These are phyloP conservation scores for Mycosphaerella sp. DNA, from an alignment of 2,329 filamentous ascomycete species.

Conservation along the genomic window DNA sequence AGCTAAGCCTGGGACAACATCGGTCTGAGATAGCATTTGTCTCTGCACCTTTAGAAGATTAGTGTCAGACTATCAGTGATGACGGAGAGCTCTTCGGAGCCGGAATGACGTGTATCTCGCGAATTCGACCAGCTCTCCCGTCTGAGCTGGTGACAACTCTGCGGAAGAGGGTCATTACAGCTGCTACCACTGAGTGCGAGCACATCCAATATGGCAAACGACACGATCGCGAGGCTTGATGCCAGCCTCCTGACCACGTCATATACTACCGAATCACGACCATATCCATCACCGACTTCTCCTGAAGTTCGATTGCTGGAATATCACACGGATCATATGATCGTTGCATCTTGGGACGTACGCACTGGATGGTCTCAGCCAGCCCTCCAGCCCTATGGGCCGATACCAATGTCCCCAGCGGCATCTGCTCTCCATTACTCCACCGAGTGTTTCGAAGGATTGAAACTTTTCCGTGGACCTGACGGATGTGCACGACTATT, in stretches of 20 bases:
- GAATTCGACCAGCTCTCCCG: not conserved
- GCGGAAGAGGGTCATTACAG: not conserved
- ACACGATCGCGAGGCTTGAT: slow-evolving; percentile 10
- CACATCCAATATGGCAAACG: not conserved
- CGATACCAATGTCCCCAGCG: slow-evolving; percentile 69
- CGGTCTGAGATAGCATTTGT: not conserved
- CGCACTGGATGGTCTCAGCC: slow-evolving; percentile 64
- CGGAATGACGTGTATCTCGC: not conserved
- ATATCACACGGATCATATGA: slow-evolving; percentile 76
- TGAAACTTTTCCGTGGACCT: slow-evolving; percentile 62
- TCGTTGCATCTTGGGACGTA: slow-evolving; percentile 62
- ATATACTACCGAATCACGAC: slow-evolving; percentile 26
- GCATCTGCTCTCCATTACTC: slow-evolving; percentile 79
- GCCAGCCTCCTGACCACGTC: slow-evolving; percentile 31
- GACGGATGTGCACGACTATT: slow-evolving; percentile 70
- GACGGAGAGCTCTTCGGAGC: not conserved
- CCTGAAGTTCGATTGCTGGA: slow-evolving; percentile 37
- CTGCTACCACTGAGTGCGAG: not conserved
- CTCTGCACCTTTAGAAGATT: no score
- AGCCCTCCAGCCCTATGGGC: slow-evolving; percentile 67
- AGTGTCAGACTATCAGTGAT: not conserved
- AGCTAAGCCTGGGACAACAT: not conserved
- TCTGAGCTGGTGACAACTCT: not conserved
- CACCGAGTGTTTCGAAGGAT: slow-evolving; percentile 82
- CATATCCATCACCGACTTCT: slow-evolving; percentile 29